Percentiles rank a stretch among this genome's conserved stretches.
phyloP scores from a whole-genome alignment of 2,329 filamentous ascomycete species.

The Botryotinia globosa region DNA sequence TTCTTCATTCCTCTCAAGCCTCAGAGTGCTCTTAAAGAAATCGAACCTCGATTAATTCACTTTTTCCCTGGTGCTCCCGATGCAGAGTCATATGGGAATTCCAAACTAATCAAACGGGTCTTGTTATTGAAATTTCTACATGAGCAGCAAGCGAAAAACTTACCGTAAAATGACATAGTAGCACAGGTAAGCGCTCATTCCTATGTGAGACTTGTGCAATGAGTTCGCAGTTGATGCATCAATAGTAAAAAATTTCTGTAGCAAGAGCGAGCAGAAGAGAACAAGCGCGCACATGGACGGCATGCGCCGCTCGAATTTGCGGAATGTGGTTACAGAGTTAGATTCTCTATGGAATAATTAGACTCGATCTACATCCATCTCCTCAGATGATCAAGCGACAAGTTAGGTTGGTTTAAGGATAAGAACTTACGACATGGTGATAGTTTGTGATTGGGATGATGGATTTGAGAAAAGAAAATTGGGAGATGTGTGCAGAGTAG shows the following conservation, averaged over 20 bases:
- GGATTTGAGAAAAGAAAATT: background rate
- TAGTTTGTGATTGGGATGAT: background rate
- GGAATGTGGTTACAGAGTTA: background rate
- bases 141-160: background rate
- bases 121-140: background rate
- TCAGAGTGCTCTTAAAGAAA: fast-evolving
- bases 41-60: background rate
- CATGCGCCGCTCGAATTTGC: background rate
- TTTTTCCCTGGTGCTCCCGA: background rate
- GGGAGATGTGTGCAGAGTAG: background rate
- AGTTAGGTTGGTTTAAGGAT: background rate
- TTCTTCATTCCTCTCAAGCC: background rate
- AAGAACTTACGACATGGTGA: background rate
- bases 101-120: background rate
- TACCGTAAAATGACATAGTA: background rate
- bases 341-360: background rate
- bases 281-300: background rate
- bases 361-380: background rate
- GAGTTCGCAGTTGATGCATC: background rate
- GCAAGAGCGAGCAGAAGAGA: background rate
- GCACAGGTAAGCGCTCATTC: background rate
- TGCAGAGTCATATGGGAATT: fast-evolving
- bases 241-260: background rate
- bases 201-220: background rate
- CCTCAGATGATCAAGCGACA: background rate